Conservation (phyloP, 371 early-diverging fungal genomes). For the Mortierella sp. region DNA sequence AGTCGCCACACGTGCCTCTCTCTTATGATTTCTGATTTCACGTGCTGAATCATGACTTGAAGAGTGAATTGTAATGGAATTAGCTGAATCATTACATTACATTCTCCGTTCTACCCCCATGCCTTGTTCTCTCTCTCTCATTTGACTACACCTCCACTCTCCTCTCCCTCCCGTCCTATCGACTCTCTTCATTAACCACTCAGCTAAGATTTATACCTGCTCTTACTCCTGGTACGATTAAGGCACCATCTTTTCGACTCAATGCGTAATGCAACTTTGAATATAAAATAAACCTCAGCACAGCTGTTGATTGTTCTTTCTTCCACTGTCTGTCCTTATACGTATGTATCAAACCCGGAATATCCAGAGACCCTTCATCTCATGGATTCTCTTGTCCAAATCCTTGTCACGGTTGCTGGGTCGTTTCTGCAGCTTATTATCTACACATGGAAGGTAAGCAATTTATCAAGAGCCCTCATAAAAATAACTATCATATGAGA, state of each 20-base stretch:
- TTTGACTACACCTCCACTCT: not conserved
- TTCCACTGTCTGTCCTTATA: not conserved
- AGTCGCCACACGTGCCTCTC: too few species aligned
- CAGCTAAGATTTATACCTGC: not conserved
- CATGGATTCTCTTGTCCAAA: conserved; percentile 12
- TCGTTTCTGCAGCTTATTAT: conserved; percentile 42
- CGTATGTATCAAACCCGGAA: not conserved
- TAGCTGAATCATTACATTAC: too few species aligned
- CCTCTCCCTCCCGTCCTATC: not conserved
- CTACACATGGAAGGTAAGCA: conserved; percentile 51
- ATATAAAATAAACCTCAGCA: not conserved
- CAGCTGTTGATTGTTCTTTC: not conserved
- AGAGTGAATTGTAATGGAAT: too few species aligned
- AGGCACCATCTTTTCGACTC: not conserved
- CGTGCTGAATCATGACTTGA: too few species aligned
- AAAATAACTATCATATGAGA: not conserved
- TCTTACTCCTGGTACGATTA: not conserved
- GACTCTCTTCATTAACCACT: not conserved
- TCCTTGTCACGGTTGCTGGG: conserved; percentile 24
- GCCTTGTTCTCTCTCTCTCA: not conserved
- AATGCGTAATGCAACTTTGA: not conserved
- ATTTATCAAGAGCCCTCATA: not conserved
- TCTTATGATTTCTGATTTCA: too few species aligned
- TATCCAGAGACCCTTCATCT: conserved; percentile 6
- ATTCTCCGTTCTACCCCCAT: not conserved